A percentile compares a stretch with the other conserved stretches of the same genome.
These are phyloP conservation scores for Xerocomellus intermedius DNA, from an alignment of 768 basidiomycete genomes.

Conservation along the genomic window DNA sequence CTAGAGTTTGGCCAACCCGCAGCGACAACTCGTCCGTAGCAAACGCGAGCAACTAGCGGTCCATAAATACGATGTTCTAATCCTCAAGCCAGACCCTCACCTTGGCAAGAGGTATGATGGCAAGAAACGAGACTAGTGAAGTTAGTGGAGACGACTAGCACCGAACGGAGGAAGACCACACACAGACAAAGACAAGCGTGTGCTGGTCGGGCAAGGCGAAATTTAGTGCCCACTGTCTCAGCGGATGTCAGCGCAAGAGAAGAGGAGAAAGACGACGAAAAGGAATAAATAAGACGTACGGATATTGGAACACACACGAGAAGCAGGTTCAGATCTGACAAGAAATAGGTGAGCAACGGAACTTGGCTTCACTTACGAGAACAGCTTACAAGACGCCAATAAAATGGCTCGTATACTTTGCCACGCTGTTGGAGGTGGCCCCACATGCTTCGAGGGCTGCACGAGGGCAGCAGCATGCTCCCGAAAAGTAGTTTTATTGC, in stretches of 20 bases:
- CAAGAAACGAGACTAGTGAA: constrained; percentile 63
- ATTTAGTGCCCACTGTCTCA: constrained; percentile 65
- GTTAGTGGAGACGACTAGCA: background rate
- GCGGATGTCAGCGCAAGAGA: background rate
- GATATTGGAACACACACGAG: constrained; percentile 71
- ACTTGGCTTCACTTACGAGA: background rate
- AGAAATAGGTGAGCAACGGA: background rate
- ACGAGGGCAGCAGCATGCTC: constrained; percentile 31
- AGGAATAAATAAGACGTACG: constrained; percentile 32
- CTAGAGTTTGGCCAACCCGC: constrained; percentile 78
- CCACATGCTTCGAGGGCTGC: constrained; percentile 36
- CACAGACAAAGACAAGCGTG: constrained; percentile 72
- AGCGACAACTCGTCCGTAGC: constrained; percentile 83
- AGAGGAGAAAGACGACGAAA: background rate
- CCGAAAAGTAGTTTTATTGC: constrained; percentile 13
- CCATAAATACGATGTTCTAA: background rate
- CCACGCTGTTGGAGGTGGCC: constrained; percentile 42
- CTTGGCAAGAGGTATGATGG: constrained; percentile 84
- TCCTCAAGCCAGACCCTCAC: constrained; percentile 30
- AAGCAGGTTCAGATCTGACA: constrained; percentile 63
- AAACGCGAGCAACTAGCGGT: constrained; percentile 64
- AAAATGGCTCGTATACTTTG: constrained; percentile 53
- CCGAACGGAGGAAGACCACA: constrained; percentile 26
- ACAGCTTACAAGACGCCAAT: constrained; percentile 50
- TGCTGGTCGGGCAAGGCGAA: constrained; percentile 51